Base-by-base conservation (phyloP, 1,139 yeast species). In the Fermentozyma sake region DNA sequence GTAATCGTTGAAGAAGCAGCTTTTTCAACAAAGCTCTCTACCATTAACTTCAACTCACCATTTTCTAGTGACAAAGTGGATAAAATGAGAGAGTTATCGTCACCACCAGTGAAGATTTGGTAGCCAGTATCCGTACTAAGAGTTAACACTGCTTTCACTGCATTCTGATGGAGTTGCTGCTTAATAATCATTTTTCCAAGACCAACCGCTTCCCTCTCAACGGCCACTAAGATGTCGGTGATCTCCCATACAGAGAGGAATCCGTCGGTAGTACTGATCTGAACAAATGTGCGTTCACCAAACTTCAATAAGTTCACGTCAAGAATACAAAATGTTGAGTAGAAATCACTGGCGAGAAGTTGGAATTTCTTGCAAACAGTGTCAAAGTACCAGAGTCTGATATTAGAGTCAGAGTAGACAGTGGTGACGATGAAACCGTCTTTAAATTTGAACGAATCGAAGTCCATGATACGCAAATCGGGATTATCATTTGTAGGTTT, bases 1-100 rank as follows among this genome's bases (percentile, higher is more conserved):
- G 96, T 86, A 21, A 89, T 78, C 0, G 96, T 84, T 1, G 96
- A 81, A 0, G 96, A 75, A 3, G 95, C 96, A 0, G 95, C 96
- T 18, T 58, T 54, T 9, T 60, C 61, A 2, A 58, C 50, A 33
- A 68, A 65, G 1, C 65, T 46, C 1, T 49, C 35, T 0, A 58
- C 44, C 3, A 42, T 40, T 13, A 61, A 45, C 0, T 24, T 27
- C 3, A 55, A 39, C 4, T 32, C 32, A 1, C 22, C 42, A 1
- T 20, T 25, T 0, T 34, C 41, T 3, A 41, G 38, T 3, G 29
- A 27, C 17, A 80, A 50, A 13, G 44, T 41, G 2, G 75, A 66
- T 3, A 75, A 50, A 0, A 68, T 66, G 6, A 89, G 50, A 0
- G 87, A 80, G 54, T 89, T 89, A 44, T 91, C 98, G 51, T 91